These are phyloP conservation scores for Endothia cerciana DNA, from an alignment of 2,329 filamentous ascomycete species.

Conservation along the genomic window DNA sequence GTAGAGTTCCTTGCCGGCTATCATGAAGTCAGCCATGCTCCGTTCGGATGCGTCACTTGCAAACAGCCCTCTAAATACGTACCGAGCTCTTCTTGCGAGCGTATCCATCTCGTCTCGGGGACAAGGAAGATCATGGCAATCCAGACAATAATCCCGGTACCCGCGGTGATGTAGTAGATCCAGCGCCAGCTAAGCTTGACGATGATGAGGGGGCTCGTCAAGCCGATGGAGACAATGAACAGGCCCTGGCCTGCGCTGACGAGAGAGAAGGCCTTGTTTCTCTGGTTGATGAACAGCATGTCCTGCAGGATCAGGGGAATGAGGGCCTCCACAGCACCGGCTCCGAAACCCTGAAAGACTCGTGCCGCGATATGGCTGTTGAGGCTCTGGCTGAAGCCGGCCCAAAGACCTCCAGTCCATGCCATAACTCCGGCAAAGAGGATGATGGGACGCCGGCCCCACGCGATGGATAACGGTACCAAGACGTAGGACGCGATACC, in stretches of 20 bases:
- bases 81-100: conserved; percentile 33
- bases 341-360: conserved; percentile 33
- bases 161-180: conserved; percentile 33
- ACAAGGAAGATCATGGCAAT: conserved; percentile 32
- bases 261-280: conserved; percentile 33
- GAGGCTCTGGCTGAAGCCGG: conserved; percentile 31
- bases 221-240: conserved; percentile 29
- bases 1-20: conserved; percentile 30
- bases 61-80: neutral
- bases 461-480: conserved; percentile 33
- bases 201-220: conserved; percentile 30
- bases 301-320: conserved; percentile 35
- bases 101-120: conserved; percentile 32
- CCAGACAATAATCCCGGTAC: conserved; percentile 30
- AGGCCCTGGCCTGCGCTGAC: conserved; percentile 32
- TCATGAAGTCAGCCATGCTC: neutral
- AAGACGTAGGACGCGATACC: conserved; percentile 33
- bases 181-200: conserved; percentile 32
- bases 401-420: conserved; percentile 34
- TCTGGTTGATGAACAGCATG: conserved; percentile 34
- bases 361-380: conserved; percentile 32
- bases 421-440: conserved; percentile 31
- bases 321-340: conserved; percentile 34
- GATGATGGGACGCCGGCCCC: conserved; percentile 33
- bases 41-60: neutral